Percentiles rank a stretch among this genome's conserved stretches.
phyloP scores from a whole-genome alignment of 495 filamentous ascomycete genomes.

The Choiromyces venosus region DNA sequence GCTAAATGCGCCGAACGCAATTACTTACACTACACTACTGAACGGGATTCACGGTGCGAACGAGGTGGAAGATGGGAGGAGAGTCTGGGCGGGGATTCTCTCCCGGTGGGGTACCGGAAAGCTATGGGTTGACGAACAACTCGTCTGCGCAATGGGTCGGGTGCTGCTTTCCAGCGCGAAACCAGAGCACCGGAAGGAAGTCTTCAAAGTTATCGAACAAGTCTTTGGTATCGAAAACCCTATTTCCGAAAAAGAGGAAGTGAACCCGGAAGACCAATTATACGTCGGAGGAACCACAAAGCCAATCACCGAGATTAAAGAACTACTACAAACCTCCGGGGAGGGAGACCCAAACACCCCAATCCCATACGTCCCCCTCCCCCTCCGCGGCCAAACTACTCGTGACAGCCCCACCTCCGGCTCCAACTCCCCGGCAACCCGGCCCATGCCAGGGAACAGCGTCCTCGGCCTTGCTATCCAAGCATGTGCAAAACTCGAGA shows the following conservation, averaged over 20 bases:
- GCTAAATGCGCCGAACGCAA: constrained; percentile 55
- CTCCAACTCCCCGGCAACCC: not conserved
- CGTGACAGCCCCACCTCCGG: not conserved
- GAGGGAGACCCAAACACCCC: not conserved
- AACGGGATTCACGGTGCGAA: constrained; percentile 54
- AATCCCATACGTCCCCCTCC: constrained; percentile 13
- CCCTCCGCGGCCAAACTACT: not conserved
- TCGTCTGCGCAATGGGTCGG: constrained; percentile 71
- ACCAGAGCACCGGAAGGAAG: constrained; percentile 58
- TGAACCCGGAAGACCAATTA: constrained; percentile 18
- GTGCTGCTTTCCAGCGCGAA: constrained; percentile 58
- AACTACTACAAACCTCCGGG: not conserved
- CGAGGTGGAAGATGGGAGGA: constrained; percentile 55
- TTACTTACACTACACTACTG: constrained; percentile 76
- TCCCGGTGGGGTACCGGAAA: constrained; percentile 64
- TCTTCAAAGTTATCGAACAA: constrained; percentile 68
- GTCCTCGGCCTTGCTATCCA: constrained; percentile 51
- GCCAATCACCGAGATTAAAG: not conserved
- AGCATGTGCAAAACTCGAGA: constrained; percentile 53
- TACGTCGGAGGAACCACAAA: constrained; percentile 5
- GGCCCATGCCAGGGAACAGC: not conserved
- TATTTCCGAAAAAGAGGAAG: constrained; percentile 32
- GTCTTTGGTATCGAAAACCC: constrained; percentile 63
- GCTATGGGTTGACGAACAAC: constrained; percentile 62
- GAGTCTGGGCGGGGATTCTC: constrained; percentile 74